A percentile compares a stretch with the other conserved stretches of the same genome.
These are phyloP conservation scores for Lotus japonicus DNA, from an alignment of 306 rosid genomes.

Conservation along the genomic window DNA sequence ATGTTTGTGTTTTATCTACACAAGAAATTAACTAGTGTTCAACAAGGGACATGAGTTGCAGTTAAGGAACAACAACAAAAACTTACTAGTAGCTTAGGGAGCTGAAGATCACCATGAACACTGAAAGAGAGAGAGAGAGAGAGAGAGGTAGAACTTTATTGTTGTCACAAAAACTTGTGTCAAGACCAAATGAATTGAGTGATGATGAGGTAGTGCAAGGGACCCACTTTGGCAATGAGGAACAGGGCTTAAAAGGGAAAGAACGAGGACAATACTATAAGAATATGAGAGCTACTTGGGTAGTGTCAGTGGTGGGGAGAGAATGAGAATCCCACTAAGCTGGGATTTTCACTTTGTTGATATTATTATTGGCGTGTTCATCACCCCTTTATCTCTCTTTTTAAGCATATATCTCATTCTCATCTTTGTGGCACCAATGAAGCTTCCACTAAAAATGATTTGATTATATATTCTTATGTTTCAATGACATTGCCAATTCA, in stretches of 20 bases:
- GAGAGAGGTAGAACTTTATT: slow-evolving; percentile 18
- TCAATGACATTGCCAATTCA: slow-evolving; percentile 22
- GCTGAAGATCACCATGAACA: slow-evolving; percentile 20
- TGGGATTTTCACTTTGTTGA: slow-evolving; percentile 23
- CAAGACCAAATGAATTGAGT: slow-evolving; percentile 32
- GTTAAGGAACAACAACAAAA: neutral
- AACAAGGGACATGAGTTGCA: neutral
- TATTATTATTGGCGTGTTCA: slow-evolving; percentile 13
- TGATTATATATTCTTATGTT: slow-evolving; percentile 28
- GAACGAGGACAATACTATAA: neutral
- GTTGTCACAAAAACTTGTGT: slow-evolving; percentile 18
- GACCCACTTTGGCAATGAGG: slow-evolving; percentile 45
- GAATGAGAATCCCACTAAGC: slow-evolving; percentile 72
- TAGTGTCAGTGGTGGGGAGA: slow-evolving; percentile 42
- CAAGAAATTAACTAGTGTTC: neutral
- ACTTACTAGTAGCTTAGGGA: slow-evolving; percentile 24
- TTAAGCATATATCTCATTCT: slow-evolving; percentile 25
- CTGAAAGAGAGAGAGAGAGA: neutral
- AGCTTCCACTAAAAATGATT: slow-evolving; percentile 37
- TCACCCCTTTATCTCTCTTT: slow-evolving; percentile 8
- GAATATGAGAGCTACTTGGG: slow-evolving; percentile 36
- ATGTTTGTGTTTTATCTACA: neutral
- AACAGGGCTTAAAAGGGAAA: slow-evolving; percentile 16
- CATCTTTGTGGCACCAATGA: slow-evolving; percentile 29
- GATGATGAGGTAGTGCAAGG: slow-evolving; percentile 35